Percentiles rank a stretch among this genome's conserved stretches.
These are phyloP conservation scores for Neurospora sp. DNA, from an alignment of 495 filamentous ascomycete species.

Conservation along the genomic window DNA sequence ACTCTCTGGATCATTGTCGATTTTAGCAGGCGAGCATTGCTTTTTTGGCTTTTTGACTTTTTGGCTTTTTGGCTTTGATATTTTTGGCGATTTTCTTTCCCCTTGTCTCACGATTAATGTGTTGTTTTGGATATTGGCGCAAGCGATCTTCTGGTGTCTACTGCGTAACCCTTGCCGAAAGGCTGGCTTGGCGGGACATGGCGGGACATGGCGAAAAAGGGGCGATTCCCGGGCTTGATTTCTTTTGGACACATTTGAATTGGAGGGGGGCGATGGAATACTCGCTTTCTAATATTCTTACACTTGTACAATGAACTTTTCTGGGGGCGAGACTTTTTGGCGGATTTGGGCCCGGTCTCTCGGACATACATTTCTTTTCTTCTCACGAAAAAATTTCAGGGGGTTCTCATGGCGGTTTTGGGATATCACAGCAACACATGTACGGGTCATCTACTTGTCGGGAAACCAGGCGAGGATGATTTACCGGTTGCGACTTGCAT, in stretches of 20 bases:
- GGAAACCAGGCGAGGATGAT: not conserved
- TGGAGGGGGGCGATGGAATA: not conserved
- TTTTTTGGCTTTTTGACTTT: constrained; percentile 13
- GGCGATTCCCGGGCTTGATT: constrained; percentile 4
- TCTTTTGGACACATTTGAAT: constrained; percentile 6
- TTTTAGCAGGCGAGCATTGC: constrained; percentile 24
- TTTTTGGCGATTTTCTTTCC: constrained; percentile 10
- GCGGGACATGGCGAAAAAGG: constrained; percentile 12
- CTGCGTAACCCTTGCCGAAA: constrained; percentile 13
- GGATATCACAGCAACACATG: not conserved
- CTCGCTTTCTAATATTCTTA: not conserved
- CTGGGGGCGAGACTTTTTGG: not conserved
- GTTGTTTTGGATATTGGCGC: constrained; percentile 14
- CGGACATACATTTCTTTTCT: not conserved
- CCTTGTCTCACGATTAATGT: not conserved
- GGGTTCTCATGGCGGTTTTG: not conserved
- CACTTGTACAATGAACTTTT: not conserved
- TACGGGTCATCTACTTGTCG: not conserved
- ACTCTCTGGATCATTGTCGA: constrained; percentile 4
- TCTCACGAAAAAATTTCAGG: not conserved
- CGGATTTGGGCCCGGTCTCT: not conserved
- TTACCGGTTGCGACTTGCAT: not conserved
- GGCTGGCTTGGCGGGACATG: constrained; percentile 5
- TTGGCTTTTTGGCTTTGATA: constrained; percentile 14
- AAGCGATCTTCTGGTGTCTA: constrained; percentile 17